These are phyloP conservation scores for Leccinum arenicola DNA, from an alignment of 768 basidiomycete species.

Conservation along the genomic window DNA sequence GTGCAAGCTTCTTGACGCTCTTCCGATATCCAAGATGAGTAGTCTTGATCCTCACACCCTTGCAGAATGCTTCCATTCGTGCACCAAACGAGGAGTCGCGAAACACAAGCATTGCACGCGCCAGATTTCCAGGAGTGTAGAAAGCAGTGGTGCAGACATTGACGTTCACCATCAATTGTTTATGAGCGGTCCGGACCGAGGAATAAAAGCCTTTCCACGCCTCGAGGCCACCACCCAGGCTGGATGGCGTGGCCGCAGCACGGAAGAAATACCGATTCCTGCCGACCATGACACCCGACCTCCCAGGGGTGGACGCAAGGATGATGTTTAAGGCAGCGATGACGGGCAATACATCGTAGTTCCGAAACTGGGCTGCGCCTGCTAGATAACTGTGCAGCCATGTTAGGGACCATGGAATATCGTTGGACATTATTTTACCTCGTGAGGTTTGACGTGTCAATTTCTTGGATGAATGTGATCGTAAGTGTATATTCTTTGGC, in stretches of 20 bases:
- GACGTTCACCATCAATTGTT: slow-evolving; percentile 52
- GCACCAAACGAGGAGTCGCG: slow-evolving; percentile 54
- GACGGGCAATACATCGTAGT: slow-evolving; percentile 45
- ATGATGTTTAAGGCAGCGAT: slow-evolving; percentile 51
- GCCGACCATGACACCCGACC: slow-evolving; percentile 50
- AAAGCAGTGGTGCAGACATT: slow-evolving; percentile 53
- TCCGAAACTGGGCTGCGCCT: slow-evolving; percentile 41
- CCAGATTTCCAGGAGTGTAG: slow-evolving; percentile 42
- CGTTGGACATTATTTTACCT: slow-evolving; percentile 30
- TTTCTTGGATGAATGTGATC: slow-evolving; percentile 40
- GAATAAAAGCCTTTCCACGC: slow-evolving; percentile 55
- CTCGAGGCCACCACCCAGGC: slow-evolving; percentile 51
- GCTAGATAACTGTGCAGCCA: slow-evolving; percentile 38
- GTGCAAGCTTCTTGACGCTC: slow-evolving; percentile 56
- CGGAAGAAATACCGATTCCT: slow-evolving; percentile 54
- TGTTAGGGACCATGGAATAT: slow-evolving; percentile 6
- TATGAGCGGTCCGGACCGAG: slow-evolving; percentile 39
- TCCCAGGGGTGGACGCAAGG: slow-evolving; percentile 42
- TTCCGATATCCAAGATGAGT: slow-evolving; percentile 74
- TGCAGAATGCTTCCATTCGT: slow-evolving; percentile 57
- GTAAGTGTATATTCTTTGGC: slow-evolving; percentile 43
- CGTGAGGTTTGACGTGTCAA: slow-evolving; percentile 41
- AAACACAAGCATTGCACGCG: slow-evolving; percentile 41
- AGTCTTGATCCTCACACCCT: slow-evolving; percentile 62
- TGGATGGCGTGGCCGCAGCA: slow-evolving; percentile 25